Conservation (phyloP, 192 early-diverging fungal species). For the Coemansia sp. region DNA sequence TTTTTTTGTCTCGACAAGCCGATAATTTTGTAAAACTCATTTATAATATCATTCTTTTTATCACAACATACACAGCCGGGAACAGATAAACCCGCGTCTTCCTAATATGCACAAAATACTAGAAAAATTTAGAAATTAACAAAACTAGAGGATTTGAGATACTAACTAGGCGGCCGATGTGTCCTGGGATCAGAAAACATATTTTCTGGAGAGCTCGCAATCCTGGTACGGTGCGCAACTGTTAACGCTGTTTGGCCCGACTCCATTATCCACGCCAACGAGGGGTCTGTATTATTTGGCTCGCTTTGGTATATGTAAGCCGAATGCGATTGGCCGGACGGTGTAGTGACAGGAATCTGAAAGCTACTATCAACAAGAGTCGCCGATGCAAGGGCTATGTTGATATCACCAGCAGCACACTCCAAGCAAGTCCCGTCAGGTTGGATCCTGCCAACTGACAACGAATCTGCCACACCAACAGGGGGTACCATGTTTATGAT, state of each 20-base stretch:
- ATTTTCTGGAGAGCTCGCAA: conserved; percentile 10
- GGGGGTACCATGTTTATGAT: too few relatives aligned
- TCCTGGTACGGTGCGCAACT: background rate
- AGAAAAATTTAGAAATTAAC: too few relatives aligned
- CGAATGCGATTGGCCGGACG: background rate
- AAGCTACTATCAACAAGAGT: background rate
- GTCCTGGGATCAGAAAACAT: background rate
- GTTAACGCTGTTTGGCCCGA: background rate
- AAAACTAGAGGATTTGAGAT: too few relatives aligned
- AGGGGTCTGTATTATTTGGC: background rate
- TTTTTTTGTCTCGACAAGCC: too few relatives aligned
- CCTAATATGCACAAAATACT: too few relatives aligned
- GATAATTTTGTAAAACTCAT: too few relatives aligned
- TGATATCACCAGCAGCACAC: background rate
- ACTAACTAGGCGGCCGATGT: too few relatives aligned
- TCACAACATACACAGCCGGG: too few relatives aligned
- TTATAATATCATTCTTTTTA: too few relatives aligned
- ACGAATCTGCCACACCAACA: background rate
- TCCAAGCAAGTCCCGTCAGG: background rate
- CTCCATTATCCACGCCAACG: background rate
- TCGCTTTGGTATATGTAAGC: background rate
- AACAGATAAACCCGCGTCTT: too few relatives aligned
- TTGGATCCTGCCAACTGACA: background rate
- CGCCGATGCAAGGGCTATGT: background rate
- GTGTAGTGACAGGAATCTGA: background rate